Conservation (phyloP, 768 basidiomycete species). For the Rhodocollybia butyracea region DNA sequence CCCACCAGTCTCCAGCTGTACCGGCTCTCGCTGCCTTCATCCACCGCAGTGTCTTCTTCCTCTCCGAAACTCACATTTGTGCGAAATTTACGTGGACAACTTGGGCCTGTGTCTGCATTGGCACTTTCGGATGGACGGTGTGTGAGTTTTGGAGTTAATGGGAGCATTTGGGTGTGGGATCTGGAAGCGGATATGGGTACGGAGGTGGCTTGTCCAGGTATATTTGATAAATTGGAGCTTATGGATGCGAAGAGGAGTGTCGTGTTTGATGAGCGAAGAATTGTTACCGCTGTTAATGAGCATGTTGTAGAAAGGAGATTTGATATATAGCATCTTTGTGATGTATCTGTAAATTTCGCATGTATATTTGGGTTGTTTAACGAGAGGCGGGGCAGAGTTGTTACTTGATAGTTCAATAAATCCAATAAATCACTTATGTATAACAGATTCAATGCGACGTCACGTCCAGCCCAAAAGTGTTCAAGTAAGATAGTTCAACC, state of each 20-base stretch:
- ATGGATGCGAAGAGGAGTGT: conserved; percentile 40
- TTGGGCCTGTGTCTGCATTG: conserved; percentile 61
- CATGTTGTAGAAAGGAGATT: conserved; percentile 49
- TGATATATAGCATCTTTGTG: too few species aligned
- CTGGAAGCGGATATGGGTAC: conserved; percentile 55
- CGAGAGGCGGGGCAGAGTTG: too few species aligned
- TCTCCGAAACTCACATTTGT: conserved; percentile 68
- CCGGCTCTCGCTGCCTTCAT: conserved; percentile 60
- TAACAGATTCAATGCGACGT: too few species aligned
- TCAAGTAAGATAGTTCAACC: too few species aligned
- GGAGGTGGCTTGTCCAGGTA: conserved; percentile 33
- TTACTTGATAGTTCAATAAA: too few species aligned
- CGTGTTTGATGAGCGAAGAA: conserved; percentile 72
- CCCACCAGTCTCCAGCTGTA: conserved; percentile 68
- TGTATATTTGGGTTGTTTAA: too few species aligned
- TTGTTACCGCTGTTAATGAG: conserved; percentile 47
- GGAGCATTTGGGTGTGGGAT: conserved; percentile 86
- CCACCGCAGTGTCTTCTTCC: conserved; percentile 45
- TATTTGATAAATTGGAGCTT: conserved; percentile 10
- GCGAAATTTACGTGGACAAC: conserved; percentile 68
- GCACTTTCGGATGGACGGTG: conserved; percentile 81
- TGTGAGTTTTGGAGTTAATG: conserved; percentile 68
- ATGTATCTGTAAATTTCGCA: too few species aligned
- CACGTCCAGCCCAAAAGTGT: too few species aligned
- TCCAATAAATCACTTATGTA: too few species aligned